Base-by-base conservation (phyloP, 2,329 filamentous ascomycete species). In the Harringtonia lauricola region DNA sequence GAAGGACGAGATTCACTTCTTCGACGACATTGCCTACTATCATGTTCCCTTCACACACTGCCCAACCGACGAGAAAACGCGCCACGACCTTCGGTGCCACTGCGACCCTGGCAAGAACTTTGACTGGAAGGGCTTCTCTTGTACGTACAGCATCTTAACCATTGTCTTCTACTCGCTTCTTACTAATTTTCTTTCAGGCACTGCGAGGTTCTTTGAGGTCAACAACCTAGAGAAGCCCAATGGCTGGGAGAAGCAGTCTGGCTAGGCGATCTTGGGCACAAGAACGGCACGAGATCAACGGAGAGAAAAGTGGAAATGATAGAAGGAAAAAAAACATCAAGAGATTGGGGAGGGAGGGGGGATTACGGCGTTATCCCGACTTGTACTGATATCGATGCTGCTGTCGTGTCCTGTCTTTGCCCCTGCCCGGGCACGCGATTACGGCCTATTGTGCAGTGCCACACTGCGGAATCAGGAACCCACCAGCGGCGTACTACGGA, bases 91-190 rank as follows among this genome's bases (percentile, higher is more conserved):
- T 53, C 89, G 86, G 61, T 98, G 92, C 64, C 83, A 89, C 64
- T 98, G 92, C 68, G 88, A 98, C 59, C 90, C 92, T 8, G 81
- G 83, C 57, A 86, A 96, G 47, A 98, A 98, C 70, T 98, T 98
- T 71, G 92, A 98, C 66, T 98, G 94, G 94, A 95, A 95, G 65
- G 85, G 86, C 42, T 96, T 95, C 63, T 95, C 87, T 61, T 96
- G 89, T 94, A 77, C 71, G 86, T 70, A n/a, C n/a, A n/a, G n/a
- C 48, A 18, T 17, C 18, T 43, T 2, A n/a, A 17, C 15, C 3
- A 5, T 19, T 9, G 13, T 9, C 24, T 21, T n/a, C 7, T 22
- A 9, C 19, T 31, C 14, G 18, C 15, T 17, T 14, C 26, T 12
- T 15, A 22, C 36, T 14, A 41, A 43, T 7, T 3, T 2, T 22